A percentile compares a stretch with the other conserved stretches of the same genome.
Evolutionary conservation across 768 basidiomycete genomes (phyloP).

Genomic region (Fomitopsis serialis): DNA sequence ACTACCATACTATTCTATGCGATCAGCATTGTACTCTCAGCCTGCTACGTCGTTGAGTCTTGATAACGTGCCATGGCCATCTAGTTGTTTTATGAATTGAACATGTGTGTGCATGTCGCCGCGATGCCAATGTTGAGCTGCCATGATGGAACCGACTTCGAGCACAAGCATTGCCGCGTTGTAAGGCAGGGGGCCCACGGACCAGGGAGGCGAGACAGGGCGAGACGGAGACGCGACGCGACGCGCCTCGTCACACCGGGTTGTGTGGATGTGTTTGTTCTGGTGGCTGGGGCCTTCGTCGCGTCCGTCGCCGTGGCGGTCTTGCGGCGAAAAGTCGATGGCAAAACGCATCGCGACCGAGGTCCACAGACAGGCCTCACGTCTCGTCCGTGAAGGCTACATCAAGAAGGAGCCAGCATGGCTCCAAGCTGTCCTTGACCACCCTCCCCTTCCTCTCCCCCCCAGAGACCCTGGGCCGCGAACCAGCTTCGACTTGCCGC

Average conservation of each 20-base stretch:
- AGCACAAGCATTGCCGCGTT: too few species aligned
- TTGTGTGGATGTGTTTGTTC: background rate
- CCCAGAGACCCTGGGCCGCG: constrained; percentile 63
- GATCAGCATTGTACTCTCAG: too few species aligned
- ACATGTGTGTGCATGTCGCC: too few species aligned
- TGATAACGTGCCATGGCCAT: too few species aligned
- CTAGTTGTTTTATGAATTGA: too few species aligned
- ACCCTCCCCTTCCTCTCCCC: constrained; percentile 86
- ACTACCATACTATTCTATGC: too few species aligned
- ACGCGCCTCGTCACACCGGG: background rate
- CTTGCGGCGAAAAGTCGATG: constrained; percentile 34
- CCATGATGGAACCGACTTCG: too few species aligned
- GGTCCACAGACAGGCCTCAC: constrained; percentile 83
- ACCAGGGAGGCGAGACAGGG: too few species aligned
- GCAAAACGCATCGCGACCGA: constrained; percentile 79
- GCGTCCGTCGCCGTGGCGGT: background rate
- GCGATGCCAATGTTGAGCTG: too few species aligned
- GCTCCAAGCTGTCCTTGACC: constrained; percentile 79
- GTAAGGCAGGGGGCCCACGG: too few species aligned
- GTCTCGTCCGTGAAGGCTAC: constrained; percentile 64
- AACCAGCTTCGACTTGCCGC: constrained; percentile 43
- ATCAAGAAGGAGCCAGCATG: constrained; percentile 68
- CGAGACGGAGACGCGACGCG: background rate
- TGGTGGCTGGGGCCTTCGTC: background rate
- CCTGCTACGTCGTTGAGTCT: too few species aligned